Evolutionary conservation across 1,284 basidiomycete genomes (phyloP), one percentile per base, ranked within the genome.

Genomic region (Phellinidium pouzarii): DNA sequence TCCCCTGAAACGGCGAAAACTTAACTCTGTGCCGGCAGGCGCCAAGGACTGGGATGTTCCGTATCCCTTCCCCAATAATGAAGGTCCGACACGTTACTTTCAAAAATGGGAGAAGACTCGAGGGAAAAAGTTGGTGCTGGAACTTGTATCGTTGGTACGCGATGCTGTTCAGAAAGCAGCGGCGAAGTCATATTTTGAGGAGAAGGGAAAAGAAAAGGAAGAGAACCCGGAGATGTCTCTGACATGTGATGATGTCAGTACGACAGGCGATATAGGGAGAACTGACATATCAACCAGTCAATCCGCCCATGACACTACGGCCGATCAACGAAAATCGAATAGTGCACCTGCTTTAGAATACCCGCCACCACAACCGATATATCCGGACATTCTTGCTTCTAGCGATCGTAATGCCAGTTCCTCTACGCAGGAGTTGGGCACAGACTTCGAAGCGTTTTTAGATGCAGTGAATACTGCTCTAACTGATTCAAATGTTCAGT

Each of bases 41-140:
- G 87, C 87, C 5, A 72, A 65, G 3, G 84, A 87, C 62, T 89
- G 87, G 87, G 84, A 88, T 59, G 76, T 87, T 0, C 87, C 86
- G 1, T 89, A 82, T 63, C 86, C 86, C 6, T 88, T 88, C 58
- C 66, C 71, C 17, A 67, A 72, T 37, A 85, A 84, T 25, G 81
- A 89, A 59, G 86, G 83, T 1, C 83, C 87, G 1, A 64, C 74
- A 19, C 68, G 72, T 19, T 88, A 87, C 63, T 71, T 68, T 5
- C 62, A 69, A 45, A 78, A 68, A 29, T 87, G 86, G 87, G 76
- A 79, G 57, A 72, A 68, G 48, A 74, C 82, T 38, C 75, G 85
- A 27, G 74, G 76, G 4, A 79, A 77, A 55, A 77, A 77, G 59
- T 68, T 89, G 20, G 68, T 85, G 19, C 68, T 71, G 3, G 80